Evolutionary conservation across 1,139 yeast species (phyloP).

Genomic region (Kodamaea ohmeri): DNA sequence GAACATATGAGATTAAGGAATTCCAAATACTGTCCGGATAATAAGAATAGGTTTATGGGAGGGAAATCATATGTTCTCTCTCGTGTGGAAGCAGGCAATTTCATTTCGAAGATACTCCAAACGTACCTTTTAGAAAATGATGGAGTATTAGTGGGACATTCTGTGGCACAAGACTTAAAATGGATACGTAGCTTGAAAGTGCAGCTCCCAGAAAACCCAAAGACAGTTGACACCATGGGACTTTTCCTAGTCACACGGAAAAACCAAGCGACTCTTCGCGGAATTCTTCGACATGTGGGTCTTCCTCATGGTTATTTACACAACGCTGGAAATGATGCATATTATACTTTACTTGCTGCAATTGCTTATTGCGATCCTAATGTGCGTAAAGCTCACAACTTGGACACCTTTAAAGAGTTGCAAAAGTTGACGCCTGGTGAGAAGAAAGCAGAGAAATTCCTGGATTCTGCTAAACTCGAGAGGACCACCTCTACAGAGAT

Average conservation of each 20-base stretch:
- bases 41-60: slow-evolving; percentile 20
- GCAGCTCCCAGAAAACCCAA: slow-evolving; percentile 12
- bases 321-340: slow-evolving; percentile 30
- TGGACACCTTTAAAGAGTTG: slow-evolving; percentile 16
- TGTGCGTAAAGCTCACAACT: slow-evolving; percentile 14
- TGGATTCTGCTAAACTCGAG: slow-evolving; percentile 5
- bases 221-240: slow-evolving; percentile 21
- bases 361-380: slow-evolving; percentile 24
- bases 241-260: slow-evolving; percentile 17
- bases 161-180: slow-evolving; percentile 21
- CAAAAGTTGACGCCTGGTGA: slow-evolving; percentile 9
- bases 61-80: slow-evolving; percentile 19
- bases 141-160: slow-evolving; percentile 25
- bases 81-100: slow-evolving; percentile 12
- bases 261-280: slow-evolving; percentile 22
- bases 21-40: slow-evolving; percentile 22
- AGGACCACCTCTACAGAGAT: background rate
- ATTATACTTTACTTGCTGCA: slow-evolving; percentile 27
- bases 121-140: slow-evolving; percentile 16
- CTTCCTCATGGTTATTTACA: slow-evolving; percentile 26
- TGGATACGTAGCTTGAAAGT: slow-evolving; percentile 23
- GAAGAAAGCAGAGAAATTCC: slow-evolving; percentile 15
- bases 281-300: slow-evolving; percentile 19
- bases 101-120: slow-evolving; percentile 15
- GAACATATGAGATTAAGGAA: slow-evolving; percentile 18